Base-by-base conservation (phyloP, 2,329 filamentous ascomycete species). In the Paraphaeosphaeria sporulosa region DNA sequence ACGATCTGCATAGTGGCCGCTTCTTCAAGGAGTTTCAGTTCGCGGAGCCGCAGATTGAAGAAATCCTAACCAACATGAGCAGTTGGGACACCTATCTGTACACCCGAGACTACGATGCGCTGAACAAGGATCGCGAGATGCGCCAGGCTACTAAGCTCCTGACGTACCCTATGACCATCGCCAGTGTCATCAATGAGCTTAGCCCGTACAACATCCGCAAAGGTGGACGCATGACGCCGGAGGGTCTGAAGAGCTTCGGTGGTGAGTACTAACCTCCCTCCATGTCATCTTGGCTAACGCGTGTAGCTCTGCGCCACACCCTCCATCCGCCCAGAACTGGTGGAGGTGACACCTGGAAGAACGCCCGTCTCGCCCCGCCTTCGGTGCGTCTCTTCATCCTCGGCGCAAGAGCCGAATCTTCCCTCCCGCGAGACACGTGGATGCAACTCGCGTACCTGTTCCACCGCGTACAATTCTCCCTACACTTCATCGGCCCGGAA, bases 51-150 rank as follows among this genome's bases (percentile, higher is more conserved):
- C 94, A 97, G 80, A 89, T 97, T 76, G 94, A 97, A 66, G 94
- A 97, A 76, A 92, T 93, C 36, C 85, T 95, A 66, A 88, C 97
- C 67, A 99, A 99, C 79, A 94, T 99, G 91, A 96, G 91, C 46
- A 99, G 96, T 78, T 99, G 95, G 95, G 95, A 99, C 78, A 98
- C 95, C 0, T 92, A 96, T 70, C 83, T 99, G 73, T 99, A 97
- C 76, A 96, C 93, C 3, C 86, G 95, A 71, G 90, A 96, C 71
- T 98, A 95, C 71, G 87, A 90, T 66, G 96, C 96, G 5, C 89
- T 99, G 74, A 93, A 99, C 76, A 89, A 93, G 63, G 94, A 97
- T 75, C 87, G 94, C 60, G 90, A 89, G 71, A 91, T 99, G 89
- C 86, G 95, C 61, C 96, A 99, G 79, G 94, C 93, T 27, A 99